phyloP scores from a whole-genome alignment of 164 flowering plant species.

The Dillenia turbinata region DNA sequence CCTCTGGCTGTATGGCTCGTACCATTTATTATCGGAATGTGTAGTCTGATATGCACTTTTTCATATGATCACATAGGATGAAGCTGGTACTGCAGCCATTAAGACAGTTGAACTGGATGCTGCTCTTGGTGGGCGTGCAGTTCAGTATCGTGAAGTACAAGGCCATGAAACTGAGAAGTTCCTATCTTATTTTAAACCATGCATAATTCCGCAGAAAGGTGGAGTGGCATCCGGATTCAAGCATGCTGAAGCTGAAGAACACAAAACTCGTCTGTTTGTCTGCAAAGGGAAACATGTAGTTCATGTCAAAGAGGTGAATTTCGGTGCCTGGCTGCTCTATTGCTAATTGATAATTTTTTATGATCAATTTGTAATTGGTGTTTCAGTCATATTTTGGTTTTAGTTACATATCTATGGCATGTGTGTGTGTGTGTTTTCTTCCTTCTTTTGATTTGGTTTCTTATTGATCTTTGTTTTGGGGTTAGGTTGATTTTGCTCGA shows the following conservation, averaged over 20 bases:
- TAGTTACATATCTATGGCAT: background rate
- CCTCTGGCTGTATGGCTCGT: background rate
- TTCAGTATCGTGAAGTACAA: slow-evolving; percentile 98
- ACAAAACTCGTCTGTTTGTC: slow-evolving; percentile 67
- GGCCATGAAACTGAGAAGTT: slow-evolving; percentile 98
- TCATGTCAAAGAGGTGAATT: slow-evolving; percentile 94
- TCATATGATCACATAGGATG: slow-evolving; percentile 57
- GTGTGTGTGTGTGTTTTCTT: slow-evolving; percentile 3
- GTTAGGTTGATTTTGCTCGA: slow-evolving; percentile 90
- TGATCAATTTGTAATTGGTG: background rate
- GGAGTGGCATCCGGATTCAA: slow-evolving; percentile 94
- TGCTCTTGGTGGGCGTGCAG: slow-evolving; percentile 99
- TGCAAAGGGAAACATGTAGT: slow-evolving; percentile 97
- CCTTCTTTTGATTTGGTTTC: background rate
- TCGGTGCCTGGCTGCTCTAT: slow-evolving; percentile 1
- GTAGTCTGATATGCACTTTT: slow-evolving; percentile 3
- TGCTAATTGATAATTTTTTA: background rate
- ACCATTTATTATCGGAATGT: background rate
- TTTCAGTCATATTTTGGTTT: too few relatives aligned
- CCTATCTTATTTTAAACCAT: slow-evolving; percentile 94
- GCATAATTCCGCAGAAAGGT: slow-evolving; percentile 94
- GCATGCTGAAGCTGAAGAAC: slow-evolving; percentile 75
- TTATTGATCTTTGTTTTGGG: slow-evolving; percentile 5
- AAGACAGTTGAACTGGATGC: slow-evolving; percentile 98
- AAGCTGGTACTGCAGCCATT: slow-evolving; percentile 93